Percentiles rank a stretch among this genome's conserved stretches.
Conservation (phyloP, 2,329 filamentous ascomycete species). For the Aciculosporium take region DNA sequence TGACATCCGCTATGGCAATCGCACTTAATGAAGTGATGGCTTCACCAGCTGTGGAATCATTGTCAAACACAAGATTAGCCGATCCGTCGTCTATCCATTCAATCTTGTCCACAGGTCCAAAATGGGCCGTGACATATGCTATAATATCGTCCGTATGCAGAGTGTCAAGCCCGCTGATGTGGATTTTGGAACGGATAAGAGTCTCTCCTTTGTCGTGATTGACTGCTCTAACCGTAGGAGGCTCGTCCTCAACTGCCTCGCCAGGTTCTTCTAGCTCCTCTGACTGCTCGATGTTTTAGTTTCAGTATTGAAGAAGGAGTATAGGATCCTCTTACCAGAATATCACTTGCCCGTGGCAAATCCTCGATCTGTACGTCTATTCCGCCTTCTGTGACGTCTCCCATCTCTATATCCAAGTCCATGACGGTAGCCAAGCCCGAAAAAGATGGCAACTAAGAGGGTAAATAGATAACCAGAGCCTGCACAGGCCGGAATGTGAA, state of each 20-base stretch:
- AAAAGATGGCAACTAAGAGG: too few species aligned
- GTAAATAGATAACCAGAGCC: too few species aligned
- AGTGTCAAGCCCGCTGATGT: conserved; percentile 70
- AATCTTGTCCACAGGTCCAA: conserved; percentile 43
- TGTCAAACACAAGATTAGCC: conserved; percentile 68
- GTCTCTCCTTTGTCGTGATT: conserved; percentile 13
- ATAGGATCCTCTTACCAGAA: conserved; percentile 16
- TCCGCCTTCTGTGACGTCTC: conserved; percentile 34
- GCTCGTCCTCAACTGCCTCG: conserved; percentile 23
- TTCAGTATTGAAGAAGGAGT: neutral
- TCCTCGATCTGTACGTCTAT: conserved; percentile 16
- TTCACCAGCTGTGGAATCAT: conserved; percentile 35
- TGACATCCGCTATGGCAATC: conserved; percentile 36
- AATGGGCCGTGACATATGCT: conserved; percentile 58
- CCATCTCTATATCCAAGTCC: conserved; percentile 63
- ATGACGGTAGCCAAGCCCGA: conserved; percentile 25
- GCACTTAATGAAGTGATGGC: conserved; percentile 40
- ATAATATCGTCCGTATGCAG: conserved; percentile 71
- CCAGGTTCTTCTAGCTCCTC: conserved; percentile 24
- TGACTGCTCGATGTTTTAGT: conserved; percentile 17
- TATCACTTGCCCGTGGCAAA: conserved; percentile 20
- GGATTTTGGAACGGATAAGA: conserved; percentile 46
- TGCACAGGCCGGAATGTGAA: too few species aligned
- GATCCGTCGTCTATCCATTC: conserved; percentile 95
- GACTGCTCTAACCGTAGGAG: neutral